phyloP scores from a whole-genome alignment of 1,284 basidiomycete genomes.

The Agaricales sp. region DNA sequence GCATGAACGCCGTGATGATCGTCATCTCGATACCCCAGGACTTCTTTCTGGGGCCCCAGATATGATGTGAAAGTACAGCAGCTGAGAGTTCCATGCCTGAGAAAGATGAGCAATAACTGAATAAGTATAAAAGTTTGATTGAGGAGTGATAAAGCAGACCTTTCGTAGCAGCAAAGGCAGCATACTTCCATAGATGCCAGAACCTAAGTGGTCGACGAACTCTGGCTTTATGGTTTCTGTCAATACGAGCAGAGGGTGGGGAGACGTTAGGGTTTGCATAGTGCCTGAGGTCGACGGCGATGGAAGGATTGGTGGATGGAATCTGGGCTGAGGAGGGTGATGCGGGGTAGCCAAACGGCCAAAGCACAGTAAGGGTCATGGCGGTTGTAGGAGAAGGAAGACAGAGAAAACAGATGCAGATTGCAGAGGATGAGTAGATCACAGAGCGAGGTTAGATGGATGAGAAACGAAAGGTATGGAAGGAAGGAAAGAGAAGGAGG shows the following conservation, averaged over 20 bases:
- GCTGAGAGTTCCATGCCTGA: conserved; percentile 58
- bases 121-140: background rate
- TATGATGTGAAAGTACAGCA: conserved; percentile 61
- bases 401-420: conserved; percentile 7
- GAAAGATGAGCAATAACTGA: background rate
- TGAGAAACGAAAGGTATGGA: conserved; percentile 13
- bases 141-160: conserved; percentile 28
- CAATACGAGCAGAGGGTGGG: conserved; percentile 60
- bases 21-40: conserved; percentile 91
- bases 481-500: no score
- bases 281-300: conserved; percentile 34
- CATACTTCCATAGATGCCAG: conserved; percentile 64
- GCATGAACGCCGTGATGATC: conserved; percentile 73
- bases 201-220: conserved; percentile 42
- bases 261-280: conserved; percentile 58
- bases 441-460: conserved; percentile 11
- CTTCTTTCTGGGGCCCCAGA: conserved; percentile 76
- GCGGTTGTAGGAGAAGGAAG: conserved; percentile 8
- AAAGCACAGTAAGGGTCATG: conserved; percentile 16
- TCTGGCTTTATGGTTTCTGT: conserved; percentile 48
- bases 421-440: conserved; percentile 3
- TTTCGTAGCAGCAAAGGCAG: conserved; percentile 52
- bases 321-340: background rate
- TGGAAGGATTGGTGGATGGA: background rate
- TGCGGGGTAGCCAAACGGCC: conserved; percentile 3